These are phyloP conservation scores for Cymbopogon citratus DNA, from an alignment of 176 grass and related monocot species.

Conservation along the genomic window DNA sequence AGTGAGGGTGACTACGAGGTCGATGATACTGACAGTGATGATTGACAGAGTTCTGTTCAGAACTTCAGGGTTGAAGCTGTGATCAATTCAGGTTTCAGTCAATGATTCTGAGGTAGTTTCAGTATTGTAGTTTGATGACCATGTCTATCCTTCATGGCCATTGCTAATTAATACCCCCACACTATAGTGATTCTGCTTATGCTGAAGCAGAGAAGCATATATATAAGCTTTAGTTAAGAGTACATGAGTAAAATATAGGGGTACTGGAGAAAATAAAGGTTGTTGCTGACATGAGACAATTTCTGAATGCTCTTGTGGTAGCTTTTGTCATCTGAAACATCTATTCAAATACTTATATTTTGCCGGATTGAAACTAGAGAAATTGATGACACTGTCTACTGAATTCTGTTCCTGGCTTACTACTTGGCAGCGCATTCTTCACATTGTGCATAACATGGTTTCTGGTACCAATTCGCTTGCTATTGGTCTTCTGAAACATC, in stretches of 20 bases:
- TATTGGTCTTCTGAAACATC: neutral
- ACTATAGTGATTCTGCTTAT: neutral
- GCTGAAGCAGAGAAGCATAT: neutral
- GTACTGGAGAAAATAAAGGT: neutral
- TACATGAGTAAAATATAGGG: neutral
- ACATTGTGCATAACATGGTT: neutral
- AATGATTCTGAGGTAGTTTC: neutral
- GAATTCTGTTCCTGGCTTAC: neutral
- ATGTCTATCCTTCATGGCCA: neutral
- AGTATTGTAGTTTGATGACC: neutral
- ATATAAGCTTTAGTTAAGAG: neutral
- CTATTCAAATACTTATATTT: neutral
- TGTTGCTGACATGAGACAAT: neutral
- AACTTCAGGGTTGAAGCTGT: neutral
- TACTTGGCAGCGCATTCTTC: neutral
- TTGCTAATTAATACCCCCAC: neutral
- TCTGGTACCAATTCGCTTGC: neutral
- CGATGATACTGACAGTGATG: slow-evolving; percentile 10
- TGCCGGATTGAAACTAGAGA: neutral
- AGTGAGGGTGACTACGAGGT: neutral
- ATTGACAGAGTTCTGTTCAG: neutral
- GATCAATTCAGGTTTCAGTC: neutral
- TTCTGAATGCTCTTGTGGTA: neutral
- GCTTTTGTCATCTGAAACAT: neutral
- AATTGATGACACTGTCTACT: neutral